Percentiles rank a stretch among this genome's conserved stretches.
Evolutionary conservation across 2,329 filamentous ascomycete genomes (phyloP).

Genomic region (Claviceps purpurea): DNA sequence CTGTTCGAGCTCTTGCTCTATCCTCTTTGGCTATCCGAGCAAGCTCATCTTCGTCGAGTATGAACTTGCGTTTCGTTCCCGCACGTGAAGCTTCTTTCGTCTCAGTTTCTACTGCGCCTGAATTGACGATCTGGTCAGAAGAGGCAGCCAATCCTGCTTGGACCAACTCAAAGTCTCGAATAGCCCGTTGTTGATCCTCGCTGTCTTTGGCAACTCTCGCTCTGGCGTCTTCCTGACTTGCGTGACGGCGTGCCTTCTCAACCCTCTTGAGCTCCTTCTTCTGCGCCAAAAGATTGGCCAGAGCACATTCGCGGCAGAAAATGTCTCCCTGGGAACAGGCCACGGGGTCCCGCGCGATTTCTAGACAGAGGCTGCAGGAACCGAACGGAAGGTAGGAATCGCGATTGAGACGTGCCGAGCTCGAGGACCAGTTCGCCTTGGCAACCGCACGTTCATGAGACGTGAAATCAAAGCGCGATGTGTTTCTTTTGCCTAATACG

Average conservation of each 20-base stretch:
- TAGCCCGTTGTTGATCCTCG: slow-evolving; percentile 55
- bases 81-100: slow-evolving; percentile 4
- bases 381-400: slow-evolving; percentile 90
- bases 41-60: slow-evolving; percentile 62
- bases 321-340: slow-evolving; percentile 75
- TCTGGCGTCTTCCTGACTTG: slow-evolving; percentile 48
- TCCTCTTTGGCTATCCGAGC: slow-evolving; percentile 57
- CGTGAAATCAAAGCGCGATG: slow-evolving; percentile 85
- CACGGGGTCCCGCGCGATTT: slow-evolving; percentile 68
- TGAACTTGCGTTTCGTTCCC: slow-evolving; percentile 56
- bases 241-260: slow-evolving; percentile 50
- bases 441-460: slow-evolving; percentile 77
- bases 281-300: slow-evolving; percentile 81
- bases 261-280: slow-evolving; percentile 80
- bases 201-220: slow-evolving; percentile 47
- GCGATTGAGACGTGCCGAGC: slow-evolving; percentile 69
- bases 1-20: slow-evolving; percentile 52
- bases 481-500: slow-evolving; percentile 64
- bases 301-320: slow-evolving; percentile 89
- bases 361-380: slow-evolving; percentile 76
- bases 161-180: slow-evolving; percentile 72
- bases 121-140: slow-evolving; percentile 25
- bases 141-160: slow-evolving; percentile 53
- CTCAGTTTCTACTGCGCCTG: neutral
- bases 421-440: slow-evolving; percentile 68